Evolutionary conservation across 2,329 filamentous ascomycete species (phyloP).

Genomic region (Emmonsia crescens): DNA sequence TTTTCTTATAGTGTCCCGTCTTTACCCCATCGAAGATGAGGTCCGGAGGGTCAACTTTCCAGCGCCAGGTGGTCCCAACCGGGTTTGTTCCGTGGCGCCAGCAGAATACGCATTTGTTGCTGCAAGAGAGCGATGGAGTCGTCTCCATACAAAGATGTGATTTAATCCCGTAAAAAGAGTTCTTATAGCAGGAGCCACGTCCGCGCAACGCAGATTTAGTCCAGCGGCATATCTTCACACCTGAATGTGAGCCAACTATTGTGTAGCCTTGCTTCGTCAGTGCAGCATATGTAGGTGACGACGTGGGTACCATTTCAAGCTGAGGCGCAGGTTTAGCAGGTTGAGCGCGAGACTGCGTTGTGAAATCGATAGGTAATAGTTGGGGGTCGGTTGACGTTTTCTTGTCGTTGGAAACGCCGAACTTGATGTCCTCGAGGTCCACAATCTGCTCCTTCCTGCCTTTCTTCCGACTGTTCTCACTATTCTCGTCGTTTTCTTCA

Average conservation of each 20-base stretch:
- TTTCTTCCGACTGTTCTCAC: constrained; percentile 30
- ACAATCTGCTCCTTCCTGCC: constrained; percentile 43
- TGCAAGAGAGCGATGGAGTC: constrained; percentile 87
- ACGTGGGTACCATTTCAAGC: constrained; percentile 91
- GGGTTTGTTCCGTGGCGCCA: constrained; percentile 98
- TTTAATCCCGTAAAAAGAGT: constrained; percentile 90
- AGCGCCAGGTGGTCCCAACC: constrained; percentile 92
- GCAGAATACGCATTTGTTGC: constrained; percentile 98
- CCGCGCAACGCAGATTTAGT: constrained; percentile 93
- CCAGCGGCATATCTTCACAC: constrained; percentile 97
- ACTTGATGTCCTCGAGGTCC: constrained; percentile 73
- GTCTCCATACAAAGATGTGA: constrained; percentile 99
- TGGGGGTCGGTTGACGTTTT: constrained; percentile 19
- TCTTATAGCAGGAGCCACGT: constrained; percentile 94
- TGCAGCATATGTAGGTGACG: constrained; percentile 76
- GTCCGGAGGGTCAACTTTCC: constrained; percentile 85
- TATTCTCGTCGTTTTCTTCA: constrained; percentile 35
- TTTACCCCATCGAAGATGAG: constrained; percentile 86
- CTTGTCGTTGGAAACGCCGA: constrained; percentile 18
- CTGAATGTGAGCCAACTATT: constrained; percentile 89
- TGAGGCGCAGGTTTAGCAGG: constrained; percentile 23
- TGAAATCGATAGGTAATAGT: constrained; percentile 74
- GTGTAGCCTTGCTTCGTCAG: constrained; percentile 95
- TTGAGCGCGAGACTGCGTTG: constrained; percentile 38
- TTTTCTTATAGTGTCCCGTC: constrained; percentile 88